Evolutionary conservation across 2,329 filamentous ascomycete species (phyloP), one percentile per base, ranked within the genome.

Genomic region (Monilinia laxa): DNA sequence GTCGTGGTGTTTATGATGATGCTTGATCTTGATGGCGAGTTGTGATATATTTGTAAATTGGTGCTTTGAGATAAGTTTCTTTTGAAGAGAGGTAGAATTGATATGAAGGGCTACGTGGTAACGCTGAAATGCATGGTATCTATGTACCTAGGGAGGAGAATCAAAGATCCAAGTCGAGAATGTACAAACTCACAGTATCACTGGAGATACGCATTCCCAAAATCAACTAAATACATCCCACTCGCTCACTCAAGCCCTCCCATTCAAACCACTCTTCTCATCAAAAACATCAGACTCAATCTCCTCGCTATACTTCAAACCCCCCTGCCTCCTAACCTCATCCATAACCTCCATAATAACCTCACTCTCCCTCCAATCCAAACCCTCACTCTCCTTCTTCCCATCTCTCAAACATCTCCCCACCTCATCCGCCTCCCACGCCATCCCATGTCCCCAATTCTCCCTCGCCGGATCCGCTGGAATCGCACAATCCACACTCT

Each of bases 351-450:
- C 79, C 76, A 91, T 90, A 66, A 91, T 87, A 25, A 85, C 79
- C 64, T 90, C 78, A 72, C 86, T 89, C 80, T 91, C 89, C 66
- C 84, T 81, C 80, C 83, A 81, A 28, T 81, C 80, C 76, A 89
- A 77, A 3, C 79, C 79, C 69, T 84, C 82, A 68, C 87, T 87
- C 77, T 90, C 84, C 69, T 85, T 79, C 74, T 84, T 83, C 9
- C 87, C 86, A 76, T 89, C 87, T 67, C 84, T 79, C 60, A 90
- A 73, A 68, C 87, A 88, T 59, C 84, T 81, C 18, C 84, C 88
- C 63, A 82, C 86, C 78, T 89, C 88, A 76, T 90, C 88, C 1
- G 88, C 88, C 75, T 90, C 87, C 85, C 86, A 90, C 75, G 86
- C 89, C 87, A 90, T 89, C 1, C 87, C 87, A 65, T 86, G 84